Evolutionary conservation across 148 eudicot genomes (phyloP), one percentile per base, ranked within the genome.

Genomic region (Dysphania ambrosioides): DNA sequence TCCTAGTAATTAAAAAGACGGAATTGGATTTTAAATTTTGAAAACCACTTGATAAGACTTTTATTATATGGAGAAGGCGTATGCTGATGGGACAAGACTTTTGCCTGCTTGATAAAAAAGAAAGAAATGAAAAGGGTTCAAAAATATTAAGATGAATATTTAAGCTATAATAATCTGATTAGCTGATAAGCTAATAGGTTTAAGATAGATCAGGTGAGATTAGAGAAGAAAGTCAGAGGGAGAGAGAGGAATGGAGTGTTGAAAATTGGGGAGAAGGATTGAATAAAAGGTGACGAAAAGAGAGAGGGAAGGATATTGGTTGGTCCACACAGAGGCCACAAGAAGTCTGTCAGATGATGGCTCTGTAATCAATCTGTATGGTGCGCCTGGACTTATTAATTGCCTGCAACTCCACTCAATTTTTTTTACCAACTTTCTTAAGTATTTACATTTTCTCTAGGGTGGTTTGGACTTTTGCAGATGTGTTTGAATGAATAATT

Each of bases 321-420:
- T 64, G 82, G 80, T 72, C 85, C 74, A 71, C 83, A 75, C 62
- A 72, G 81, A 47, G 49, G n/a, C n/a, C 57, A 53, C 38, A 66
- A 74, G 56, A 71, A 47, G 68, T 63, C 70, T 79, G 79, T 75
- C 75, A 68, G 78, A 73, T 60, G 29, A 38, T 61, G 8, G 5
- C 61, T 57, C 27, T 57, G 9, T 23, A 5, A n/a, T 49, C 19
- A 19, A 4, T 57, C 32, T 58, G 63, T 58, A 26, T 58, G 63
- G 34, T 71, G 57, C 69, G 70, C 66, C 70, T 80, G 34, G 42
- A 21, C 13, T 35, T 41, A 15, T 68, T 68, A 30, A 70, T 70
- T 68, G 71, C 71, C 64, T 77, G 77, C 76, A 74, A 69, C 70
- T 72, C 74, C 70, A 72, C 73, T 76, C 19, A 24, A n/a, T n/a